A percentile compares a stretch with the other conserved stretches of the same genome.
Evolutionary conservation across 768 basidiomycete genomes (phyloP).

Genomic region (Nevesoporus exiguus): DNA sequence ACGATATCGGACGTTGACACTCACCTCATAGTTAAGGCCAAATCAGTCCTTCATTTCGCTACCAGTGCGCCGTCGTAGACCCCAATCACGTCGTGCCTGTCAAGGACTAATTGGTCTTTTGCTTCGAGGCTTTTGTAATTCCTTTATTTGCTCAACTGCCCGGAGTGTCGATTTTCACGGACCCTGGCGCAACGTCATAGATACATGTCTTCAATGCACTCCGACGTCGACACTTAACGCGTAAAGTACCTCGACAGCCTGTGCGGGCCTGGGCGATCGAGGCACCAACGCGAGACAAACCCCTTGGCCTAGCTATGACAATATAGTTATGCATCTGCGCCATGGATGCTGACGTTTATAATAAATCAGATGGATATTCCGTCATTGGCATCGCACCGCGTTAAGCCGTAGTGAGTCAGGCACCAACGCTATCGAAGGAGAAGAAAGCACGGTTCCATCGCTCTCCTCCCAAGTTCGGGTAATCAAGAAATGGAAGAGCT

Average conservation of each 20-base stretch:
- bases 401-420: not conserved
- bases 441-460: not conserved
- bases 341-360: not conserved
- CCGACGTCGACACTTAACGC: not conserved
- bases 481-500: not conserved
- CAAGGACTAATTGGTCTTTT: not conserved
- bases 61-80: not conserved
- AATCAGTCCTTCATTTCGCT: not conserved
- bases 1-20: not conserved
- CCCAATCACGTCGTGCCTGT: not conserved
- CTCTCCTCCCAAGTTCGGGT: not conserved
- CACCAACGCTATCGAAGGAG: slow-evolving; percentile 2
- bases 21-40: not conserved
- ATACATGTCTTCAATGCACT: not conserved
- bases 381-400: not conserved
- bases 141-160: not conserved
- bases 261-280: not conserved
- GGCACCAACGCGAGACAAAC: not conserved
- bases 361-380: not conserved
- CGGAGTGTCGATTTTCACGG: not conserved
- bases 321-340: not conserved
- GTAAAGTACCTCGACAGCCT: not conserved
- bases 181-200: not conserved
- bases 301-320: not conserved
- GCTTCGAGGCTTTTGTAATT: not conserved